These are phyloP conservation scores for barley (Hordeum vulgare) DNA, from an alignment of 176 grass and related monocot species.

Conservation along the genomic window DNA sequence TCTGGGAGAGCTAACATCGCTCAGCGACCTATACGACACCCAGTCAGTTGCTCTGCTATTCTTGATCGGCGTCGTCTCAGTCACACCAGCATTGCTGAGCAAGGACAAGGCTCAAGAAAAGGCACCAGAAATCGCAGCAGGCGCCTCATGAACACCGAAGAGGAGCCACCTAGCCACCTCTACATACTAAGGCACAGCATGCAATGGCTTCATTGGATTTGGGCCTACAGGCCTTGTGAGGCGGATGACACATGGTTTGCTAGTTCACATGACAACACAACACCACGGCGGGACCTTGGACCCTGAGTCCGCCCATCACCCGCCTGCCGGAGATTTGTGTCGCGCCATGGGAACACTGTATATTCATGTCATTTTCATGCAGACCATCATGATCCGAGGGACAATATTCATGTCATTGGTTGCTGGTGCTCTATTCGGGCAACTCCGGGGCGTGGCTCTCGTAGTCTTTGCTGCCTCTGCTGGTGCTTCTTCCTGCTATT, in stretches of 20 bases:
- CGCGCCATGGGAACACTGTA: not conserved
- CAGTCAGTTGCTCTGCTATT: conserved; percentile 80
- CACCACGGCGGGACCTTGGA: not conserved
- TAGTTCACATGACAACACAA: not conserved
- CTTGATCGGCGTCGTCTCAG: conserved; percentile 81
- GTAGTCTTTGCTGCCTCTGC: too few species aligned
- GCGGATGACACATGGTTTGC: not conserved
- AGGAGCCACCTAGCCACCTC: conserved; percentile 22
- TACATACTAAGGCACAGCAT: conserved; percentile 46
- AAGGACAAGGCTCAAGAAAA: conserved; percentile 56
- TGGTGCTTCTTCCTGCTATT: too few species aligned
- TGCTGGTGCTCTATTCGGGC: too few species aligned
- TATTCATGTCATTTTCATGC: conserved; percentile 17
- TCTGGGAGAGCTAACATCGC: too few species aligned
- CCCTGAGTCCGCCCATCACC: not conserved
- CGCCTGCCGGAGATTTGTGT: not conserved
- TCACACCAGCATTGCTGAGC: conserved; percentile 73
- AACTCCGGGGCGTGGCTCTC: too few species aligned
- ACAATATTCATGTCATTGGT: too few species aligned
- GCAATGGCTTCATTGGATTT: conserved; percentile 9
- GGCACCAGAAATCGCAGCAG: conserved; percentile 1
- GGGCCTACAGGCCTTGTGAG: not conserved
- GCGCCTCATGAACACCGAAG: conserved; percentile 27
- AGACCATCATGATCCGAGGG: too few species aligned
- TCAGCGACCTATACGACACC: conserved; percentile 87